Percentiles rank a stretch among this genome's conserved stretches.
phyloP scores from a whole-genome alignment of 495 filamentous ascomycete species.

The Delitschia confertaspora region DNA sequence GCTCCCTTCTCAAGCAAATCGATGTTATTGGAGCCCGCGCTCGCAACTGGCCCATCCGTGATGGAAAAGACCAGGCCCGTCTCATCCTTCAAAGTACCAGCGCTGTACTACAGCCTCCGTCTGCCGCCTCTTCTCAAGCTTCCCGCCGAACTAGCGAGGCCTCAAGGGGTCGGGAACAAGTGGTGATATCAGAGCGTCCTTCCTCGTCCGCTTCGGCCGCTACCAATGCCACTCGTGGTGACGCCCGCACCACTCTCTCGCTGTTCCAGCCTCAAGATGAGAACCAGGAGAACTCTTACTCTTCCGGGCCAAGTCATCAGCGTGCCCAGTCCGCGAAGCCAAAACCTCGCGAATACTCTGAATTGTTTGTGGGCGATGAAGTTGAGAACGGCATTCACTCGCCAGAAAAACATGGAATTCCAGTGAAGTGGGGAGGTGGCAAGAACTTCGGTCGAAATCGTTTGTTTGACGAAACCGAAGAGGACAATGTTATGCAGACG shows the following conservation, averaged over 20 bases:
- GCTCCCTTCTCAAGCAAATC: slow-evolving; percentile 80
- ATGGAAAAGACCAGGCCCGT: slow-evolving; percentile 73
- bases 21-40: slow-evolving; percentile 85
- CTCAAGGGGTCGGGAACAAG: slow-evolving; percentile 20
- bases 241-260: slow-evolving; percentile 69
- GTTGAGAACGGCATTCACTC: slow-evolving; percentile 33
- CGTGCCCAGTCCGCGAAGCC: slow-evolving; percentile 54
- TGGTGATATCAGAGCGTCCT: slow-evolving; percentile 30
- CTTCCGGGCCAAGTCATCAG: slow-evolving; percentile 40
- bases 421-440: slow-evolving; percentile 55
- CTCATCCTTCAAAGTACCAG: slow-evolving; percentile 49
- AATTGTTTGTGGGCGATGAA: slow-evolving; percentile 51
- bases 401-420: slow-evolving; percentile 45
- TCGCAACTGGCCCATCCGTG: slow-evolving; percentile 88
- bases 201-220: slow-evolving; percentile 42
- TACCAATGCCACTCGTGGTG: slow-evolving; percentile 44
- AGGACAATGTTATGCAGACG: slow-evolving; percentile 38
- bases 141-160: slow-evolving; percentile 19
- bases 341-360: slow-evolving; percentile 51
- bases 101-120: slow-evolving; percentile 11
- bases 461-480: slow-evolving; percentile 52
- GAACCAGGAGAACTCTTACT: slow-evolving; percentile 37
- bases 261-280: slow-evolving; percentile 58
- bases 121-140: slow-evolving; percentile 10
- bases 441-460: slow-evolving; percentile 64